phyloP scores from a whole-genome alignment of 495 filamentous ascomycete species.

The Podospora pseudocomata region DNA sequence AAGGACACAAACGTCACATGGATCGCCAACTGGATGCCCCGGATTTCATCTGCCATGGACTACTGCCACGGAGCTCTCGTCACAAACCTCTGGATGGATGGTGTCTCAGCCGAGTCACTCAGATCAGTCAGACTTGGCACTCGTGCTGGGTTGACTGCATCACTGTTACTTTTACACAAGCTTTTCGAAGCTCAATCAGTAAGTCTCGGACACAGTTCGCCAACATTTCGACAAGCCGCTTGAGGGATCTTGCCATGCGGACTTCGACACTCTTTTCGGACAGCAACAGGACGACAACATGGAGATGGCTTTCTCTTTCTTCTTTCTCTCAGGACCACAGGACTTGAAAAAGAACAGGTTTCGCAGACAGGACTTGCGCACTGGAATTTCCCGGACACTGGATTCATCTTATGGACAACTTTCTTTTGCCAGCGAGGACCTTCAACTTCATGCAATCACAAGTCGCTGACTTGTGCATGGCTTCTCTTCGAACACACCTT shows the following conservation, averaged over 20 bases:
- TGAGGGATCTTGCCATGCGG: not conserved
- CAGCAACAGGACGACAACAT: not conserved
- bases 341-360: not conserved
- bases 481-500: not conserved
- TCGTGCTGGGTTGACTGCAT: constrained; percentile 1
- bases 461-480: not conserved
- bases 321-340: not conserved
- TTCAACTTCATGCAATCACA: not conserved
- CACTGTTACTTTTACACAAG: not conserved
- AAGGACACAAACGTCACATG: not conserved
- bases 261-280: not conserved
- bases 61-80: not conserved
- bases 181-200: not conserved
- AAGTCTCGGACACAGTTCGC: not conserved
- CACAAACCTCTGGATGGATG: constrained; percentile 1
- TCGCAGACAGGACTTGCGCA: not conserved
- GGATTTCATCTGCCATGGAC: constrained; percentile 14
- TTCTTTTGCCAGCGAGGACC: not conserved
- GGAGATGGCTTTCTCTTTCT: not conserved
- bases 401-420: not conserved
- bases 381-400: not conserved
- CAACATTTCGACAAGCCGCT: not conserved
- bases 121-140: not conserved
- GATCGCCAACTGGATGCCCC: constrained; percentile 12
- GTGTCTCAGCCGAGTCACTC: constrained; percentile 20